A percentile compares a stretch with the other conserved stretches of the same genome.
These are phyloP conservation scores for Cryphonectria radicalis DNA, from an alignment of 2,329 filamentous ascomycete genomes.

Conservation along the genomic window DNA sequence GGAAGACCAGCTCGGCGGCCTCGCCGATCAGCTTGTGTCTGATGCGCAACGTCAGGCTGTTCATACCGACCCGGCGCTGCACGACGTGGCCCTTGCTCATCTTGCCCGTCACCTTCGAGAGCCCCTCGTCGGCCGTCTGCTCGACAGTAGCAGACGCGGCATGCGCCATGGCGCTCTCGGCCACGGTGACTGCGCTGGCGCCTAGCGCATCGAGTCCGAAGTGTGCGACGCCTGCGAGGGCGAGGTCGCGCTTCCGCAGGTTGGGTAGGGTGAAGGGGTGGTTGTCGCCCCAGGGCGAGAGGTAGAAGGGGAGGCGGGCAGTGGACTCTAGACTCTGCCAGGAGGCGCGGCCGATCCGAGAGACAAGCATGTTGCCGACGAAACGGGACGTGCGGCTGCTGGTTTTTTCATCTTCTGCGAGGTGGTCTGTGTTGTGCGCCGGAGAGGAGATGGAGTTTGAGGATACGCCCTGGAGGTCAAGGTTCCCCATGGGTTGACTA, in stretches of 20 bases:
- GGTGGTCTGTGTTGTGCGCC: constrained; percentile 24
- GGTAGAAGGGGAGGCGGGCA: constrained; percentile 31
- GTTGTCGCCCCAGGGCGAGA: constrained; percentile 33
- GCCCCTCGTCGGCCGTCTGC: constrained; percentile 30
- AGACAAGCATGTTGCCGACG: constrained; percentile 32
- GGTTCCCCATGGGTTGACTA: constrained; percentile 23
- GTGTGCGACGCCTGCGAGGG: constrained; percentile 32
- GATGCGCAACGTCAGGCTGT: constrained; percentile 30
- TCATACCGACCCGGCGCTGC: constrained; percentile 29
- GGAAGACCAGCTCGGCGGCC: constrained; percentile 30
- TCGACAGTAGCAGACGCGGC: constrained; percentile 30
- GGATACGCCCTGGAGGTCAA: constrained; percentile 21
- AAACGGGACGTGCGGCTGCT: constrained; percentile 30
- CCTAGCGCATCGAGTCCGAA: constrained; percentile 31
- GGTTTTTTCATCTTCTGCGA: constrained; percentile 28
- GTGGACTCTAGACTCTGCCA: constrained; percentile 32
- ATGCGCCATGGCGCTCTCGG: constrained; percentile 29
- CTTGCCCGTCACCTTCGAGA: constrained; percentile 24
- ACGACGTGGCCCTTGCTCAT: constrained; percentile 25
- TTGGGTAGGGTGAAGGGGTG: constrained; percentile 32
- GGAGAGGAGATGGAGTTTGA: constrained; percentile 23
- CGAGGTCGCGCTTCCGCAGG: constrained; percentile 32
- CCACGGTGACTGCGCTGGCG: constrained; percentile 30
- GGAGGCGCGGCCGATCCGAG: constrained; percentile 30
- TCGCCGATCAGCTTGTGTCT: constrained; percentile 32